Base-by-base conservation (phyloP, 352 stramenopile genomes). In the Pythium chondricola region DNA sequence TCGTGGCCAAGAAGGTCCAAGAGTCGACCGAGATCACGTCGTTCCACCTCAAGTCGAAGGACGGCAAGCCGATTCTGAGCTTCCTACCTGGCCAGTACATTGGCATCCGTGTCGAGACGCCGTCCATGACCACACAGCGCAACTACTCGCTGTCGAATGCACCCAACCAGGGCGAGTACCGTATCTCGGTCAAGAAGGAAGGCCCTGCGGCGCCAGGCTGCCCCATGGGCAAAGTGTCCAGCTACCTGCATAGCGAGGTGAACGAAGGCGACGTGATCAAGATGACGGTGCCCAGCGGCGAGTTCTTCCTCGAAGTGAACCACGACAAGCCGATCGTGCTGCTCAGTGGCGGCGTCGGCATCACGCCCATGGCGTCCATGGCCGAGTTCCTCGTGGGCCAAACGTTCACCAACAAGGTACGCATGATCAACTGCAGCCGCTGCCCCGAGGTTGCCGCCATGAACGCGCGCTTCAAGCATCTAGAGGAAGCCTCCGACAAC, bases 11-110 rank as follows among this genome's bases (percentile, higher is more conserved):
- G 32, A 88, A 85, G 41, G 67, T 70, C 18, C 48, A 56, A 27
- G 71, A 82, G 48, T 71, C 63, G 22, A 33, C 59, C 35, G 76
- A 85, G 44, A 67, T 74, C 44, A 69, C 67, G 25, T 79, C 69
- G 29, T 85, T 85, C 39, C 69, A 82, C 50, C 61, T 88, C 9
- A 63, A 66, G 38, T 66, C 67, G 16, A 54, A 48, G 22, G 71
- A 83, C 16, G 46, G 51, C 20, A 63, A 64, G 38, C n/a, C 27
- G 2, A 53, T 73, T 30, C 58, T 86, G 39, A 56, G 54, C 0
- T 85, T 83, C 57, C 25, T 67, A 20, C 63, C 75, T 8, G 71
- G 75, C 11, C 75, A 84, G 57, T 87, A 84, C 60, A 44, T 79
- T 6, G 72, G 65, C 31, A 67, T 84, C 40, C 70, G 70, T 38